Evolutionary conservation across 306 rosid species (phyloP).

Genomic region (Quercus suber): DNA sequence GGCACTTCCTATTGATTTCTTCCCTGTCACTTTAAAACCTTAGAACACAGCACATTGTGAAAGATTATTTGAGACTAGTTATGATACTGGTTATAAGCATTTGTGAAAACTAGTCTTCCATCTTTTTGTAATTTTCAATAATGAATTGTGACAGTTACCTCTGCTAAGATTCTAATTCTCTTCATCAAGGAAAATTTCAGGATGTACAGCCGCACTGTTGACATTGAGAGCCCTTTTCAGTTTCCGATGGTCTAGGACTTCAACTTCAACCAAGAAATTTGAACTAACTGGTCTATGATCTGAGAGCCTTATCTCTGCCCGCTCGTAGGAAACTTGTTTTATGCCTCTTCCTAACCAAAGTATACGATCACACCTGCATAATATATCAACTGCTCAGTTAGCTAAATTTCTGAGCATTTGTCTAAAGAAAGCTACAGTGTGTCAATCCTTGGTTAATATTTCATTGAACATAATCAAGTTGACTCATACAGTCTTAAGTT

Average conservation of each 20-base stretch:
- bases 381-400: constrained; percentile 10
- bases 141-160: constrained; percentile 6
- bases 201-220: constrained; percentile 62
- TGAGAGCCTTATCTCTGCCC: constrained; percentile 62
- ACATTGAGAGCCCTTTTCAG: constrained; percentile 66
- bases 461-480: background rate
- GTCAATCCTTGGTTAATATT: background rate
- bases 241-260: constrained; percentile 80
- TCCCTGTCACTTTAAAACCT: background rate
- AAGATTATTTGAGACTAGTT: background rate
- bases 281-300: constrained; percentile 92
- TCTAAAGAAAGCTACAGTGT: background rate
- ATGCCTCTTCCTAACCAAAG: constrained; percentile 83
- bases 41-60: background rate
- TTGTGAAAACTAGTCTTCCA: background rate
- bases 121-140: background rate
- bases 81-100: background rate
- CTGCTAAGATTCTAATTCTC: constrained; percentile 27
- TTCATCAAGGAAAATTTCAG: constrained; percentile 56
- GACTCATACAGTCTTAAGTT: background rate
- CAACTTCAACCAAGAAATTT: constrained; percentile 66
- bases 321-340: constrained; percentile 60
- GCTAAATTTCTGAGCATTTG: background rate
- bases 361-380: constrained; percentile 89
- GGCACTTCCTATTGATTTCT: background rate